A percentile compares a stretch with the other conserved stretches of the same genome.
Evolutionary conservation across 2,329 filamentous ascomycete species (phyloP).

Genomic region (Colletotrichum abscissum): DNA sequence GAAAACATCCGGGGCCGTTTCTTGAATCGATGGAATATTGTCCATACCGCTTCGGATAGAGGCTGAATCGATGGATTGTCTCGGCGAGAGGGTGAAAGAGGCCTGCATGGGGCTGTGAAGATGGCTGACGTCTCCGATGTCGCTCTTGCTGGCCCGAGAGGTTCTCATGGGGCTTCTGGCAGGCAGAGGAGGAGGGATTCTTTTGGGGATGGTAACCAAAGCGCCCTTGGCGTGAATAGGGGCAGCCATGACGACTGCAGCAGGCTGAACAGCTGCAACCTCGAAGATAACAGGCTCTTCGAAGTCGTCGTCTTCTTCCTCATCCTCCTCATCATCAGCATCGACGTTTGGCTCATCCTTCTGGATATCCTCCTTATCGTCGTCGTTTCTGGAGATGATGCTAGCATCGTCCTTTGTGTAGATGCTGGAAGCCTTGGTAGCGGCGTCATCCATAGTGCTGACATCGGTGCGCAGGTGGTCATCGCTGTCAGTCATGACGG

Average conservation of each 20-base stretch:
- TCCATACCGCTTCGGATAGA: constrained; percentile 35
- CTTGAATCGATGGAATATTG: constrained; percentile 28
- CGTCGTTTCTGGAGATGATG: constrained; percentile 15
- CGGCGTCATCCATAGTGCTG: constrained; percentile 41
- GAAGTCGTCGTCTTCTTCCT: constrained; percentile 62
- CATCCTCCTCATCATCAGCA: constrained; percentile 56
- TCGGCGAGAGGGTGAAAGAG: constrained; percentile 50
- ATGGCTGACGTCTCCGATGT: constrained; percentile 70
- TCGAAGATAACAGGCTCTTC: constrained; percentile 79
- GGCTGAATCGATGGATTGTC: constrained; percentile 32
- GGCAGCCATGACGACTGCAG: constrained; percentile 67
- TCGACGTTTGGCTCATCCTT: constrained; percentile 46
- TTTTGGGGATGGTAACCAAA: constrained; percentile 86
- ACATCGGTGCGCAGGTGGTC: constrained; percentile 36
- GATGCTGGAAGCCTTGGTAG: constrained; percentile 42
- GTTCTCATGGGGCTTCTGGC: constrained; percentile 77
- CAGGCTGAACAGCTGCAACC: constrained; percentile 68
- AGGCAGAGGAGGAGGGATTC: constrained; percentile 81
- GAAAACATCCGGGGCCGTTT: constrained; percentile 9
- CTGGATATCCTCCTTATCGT: constrained; percentile 35
- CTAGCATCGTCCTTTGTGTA: constrained; percentile 37
- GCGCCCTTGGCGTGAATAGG: constrained; percentile 79
- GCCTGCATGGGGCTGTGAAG: constrained; percentile 63
- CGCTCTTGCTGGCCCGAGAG: constrained; percentile 61
- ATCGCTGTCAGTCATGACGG: constrained; percentile 33